phyloP scores from a whole-genome alignment of 495 filamentous ascomycete genomes.

The Penicillium bialowiezense region DNA sequence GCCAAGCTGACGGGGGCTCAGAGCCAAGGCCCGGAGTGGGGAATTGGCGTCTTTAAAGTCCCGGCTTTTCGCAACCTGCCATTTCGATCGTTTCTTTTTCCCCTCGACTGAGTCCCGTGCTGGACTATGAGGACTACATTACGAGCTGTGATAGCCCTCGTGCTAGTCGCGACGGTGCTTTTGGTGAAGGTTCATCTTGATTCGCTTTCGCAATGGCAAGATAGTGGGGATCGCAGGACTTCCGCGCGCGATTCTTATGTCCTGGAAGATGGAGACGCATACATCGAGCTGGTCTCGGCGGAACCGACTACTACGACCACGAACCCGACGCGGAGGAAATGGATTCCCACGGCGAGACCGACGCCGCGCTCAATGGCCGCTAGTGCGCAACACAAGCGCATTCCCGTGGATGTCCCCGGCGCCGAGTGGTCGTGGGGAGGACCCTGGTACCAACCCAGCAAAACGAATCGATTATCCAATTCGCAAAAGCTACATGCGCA shows the following conservation, averaged over 20 bases:
- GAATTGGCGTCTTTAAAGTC: neutral
- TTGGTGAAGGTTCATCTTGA: conserved; percentile 21
- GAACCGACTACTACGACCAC: neutral
- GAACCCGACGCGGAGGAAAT: conserved; percentile 3
- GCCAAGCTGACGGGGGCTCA: conserved; percentile 2
- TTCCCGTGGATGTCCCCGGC: conserved; percentile 22
- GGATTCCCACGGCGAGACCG: conserved; percentile 9
- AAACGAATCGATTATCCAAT: neutral
- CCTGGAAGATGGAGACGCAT: conserved; percentile 11
- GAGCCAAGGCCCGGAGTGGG: conserved; percentile 2
- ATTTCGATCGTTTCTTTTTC: neutral
- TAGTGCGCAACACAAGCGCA: conserved; percentile 10
- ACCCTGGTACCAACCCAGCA: neutral
- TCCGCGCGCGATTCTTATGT: conserved; percentile 2
- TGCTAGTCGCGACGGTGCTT: conserved; percentile 14
- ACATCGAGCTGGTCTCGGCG: conserved; percentile 29
- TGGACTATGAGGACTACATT: conserved; percentile 16
- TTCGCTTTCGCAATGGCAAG: conserved; percentile 16
- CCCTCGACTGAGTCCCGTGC: neutral
- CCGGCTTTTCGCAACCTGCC: neutral
- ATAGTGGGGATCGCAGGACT: neutral
- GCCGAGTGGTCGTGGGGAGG: conserved; percentile 4
- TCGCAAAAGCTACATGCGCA: neutral
- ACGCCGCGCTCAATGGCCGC: neutral
- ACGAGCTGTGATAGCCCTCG: conserved; percentile 14